Evolutionary conservation across 805 yeast species (phyloP).

Genomic region (Lipomyces spencermartinsiae): DNA sequence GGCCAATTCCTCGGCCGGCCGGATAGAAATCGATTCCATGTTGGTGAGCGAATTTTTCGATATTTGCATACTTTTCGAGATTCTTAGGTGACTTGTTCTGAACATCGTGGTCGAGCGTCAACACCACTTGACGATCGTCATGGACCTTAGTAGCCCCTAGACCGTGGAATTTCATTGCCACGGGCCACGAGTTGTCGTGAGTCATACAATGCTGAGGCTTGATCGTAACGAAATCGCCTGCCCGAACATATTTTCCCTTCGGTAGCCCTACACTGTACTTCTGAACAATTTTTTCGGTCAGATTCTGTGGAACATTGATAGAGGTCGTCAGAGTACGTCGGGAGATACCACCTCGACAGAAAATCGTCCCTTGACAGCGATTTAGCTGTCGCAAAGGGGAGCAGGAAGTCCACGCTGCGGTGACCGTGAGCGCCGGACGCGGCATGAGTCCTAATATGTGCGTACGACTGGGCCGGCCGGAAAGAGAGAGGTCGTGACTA

Average conservation of each 20-base stretch:
- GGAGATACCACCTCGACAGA: neutral
- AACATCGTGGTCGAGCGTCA: constrained; percentile 97
- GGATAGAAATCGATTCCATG: constrained; percentile 97
- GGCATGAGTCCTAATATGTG: constrained; percentile 13
- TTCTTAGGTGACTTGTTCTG: constrained; percentile 92
- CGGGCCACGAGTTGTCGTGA: constrained; percentile 99
- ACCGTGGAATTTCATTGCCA: constrained; percentile 94
- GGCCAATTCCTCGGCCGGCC: constrained; percentile 99
- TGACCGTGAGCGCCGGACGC: constrained; percentile 8
- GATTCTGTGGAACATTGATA: constrained; percentile 60
- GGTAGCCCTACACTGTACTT: constrained; percentile 87
- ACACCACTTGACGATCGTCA: constrained; percentile 89
- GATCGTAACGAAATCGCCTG: constrained; percentile 95
- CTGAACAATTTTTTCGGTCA: constrained; percentile 96
- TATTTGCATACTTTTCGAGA: constrained; percentile 83
- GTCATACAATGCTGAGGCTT: constrained; percentile 98
- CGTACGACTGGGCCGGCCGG: constrained; percentile 6
- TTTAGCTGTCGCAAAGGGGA: neutral
- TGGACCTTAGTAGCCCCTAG: constrained; percentile 85
- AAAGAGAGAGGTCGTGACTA: neutral
- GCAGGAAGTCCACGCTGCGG: neutral
- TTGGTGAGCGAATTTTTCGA: constrained; percentile 83
- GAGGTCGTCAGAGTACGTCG: constrained; percentile 30
- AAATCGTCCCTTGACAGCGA: neutral
- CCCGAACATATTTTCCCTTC: constrained; percentile 72